Conservation (phyloP, 371 early-diverging fungal species). For the Apophysomyces variabilis region DNA sequence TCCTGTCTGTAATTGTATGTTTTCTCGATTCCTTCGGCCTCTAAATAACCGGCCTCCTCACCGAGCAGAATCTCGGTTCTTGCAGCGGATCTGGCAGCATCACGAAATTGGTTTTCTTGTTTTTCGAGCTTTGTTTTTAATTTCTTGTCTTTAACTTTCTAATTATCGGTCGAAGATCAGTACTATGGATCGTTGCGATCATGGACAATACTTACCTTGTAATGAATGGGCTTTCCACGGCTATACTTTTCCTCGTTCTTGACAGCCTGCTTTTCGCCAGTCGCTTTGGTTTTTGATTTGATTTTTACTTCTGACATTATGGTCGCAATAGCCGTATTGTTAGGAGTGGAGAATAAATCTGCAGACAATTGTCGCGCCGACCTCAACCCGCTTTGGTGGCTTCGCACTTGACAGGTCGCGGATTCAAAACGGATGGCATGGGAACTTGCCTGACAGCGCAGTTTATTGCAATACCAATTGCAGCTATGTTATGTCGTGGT, state of each 20-base stretch:
- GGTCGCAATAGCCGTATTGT: not conserved
- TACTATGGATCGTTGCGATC: no score
- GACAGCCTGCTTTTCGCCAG: slow-evolving; percentile 23
- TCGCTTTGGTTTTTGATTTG: slow-evolving; percentile 9
- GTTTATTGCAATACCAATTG: no score
- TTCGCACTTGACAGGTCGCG: no score
- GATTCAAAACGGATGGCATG: no score
- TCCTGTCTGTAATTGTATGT: slow-evolving; percentile 89
- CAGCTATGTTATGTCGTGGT: no score
- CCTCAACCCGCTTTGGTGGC: no score
- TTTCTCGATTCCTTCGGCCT: slow-evolving; percentile 89
- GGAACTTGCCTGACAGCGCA: no score
- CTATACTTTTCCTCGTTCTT: slow-evolving; percentile 41
- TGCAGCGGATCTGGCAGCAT: slow-evolving; percentile 78
- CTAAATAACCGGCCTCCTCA: slow-evolving; percentile 78
- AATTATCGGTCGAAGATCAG: not conserved
- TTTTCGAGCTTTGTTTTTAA: slow-evolving; percentile 63
- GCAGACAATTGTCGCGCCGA: no score
- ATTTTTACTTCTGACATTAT: not conserved
- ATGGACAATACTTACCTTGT: slow-evolving; percentile 22
- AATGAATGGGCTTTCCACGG: slow-evolving; percentile 25
- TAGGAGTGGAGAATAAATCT: not conserved
- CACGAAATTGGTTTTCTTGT: slow-evolving; percentile 64
- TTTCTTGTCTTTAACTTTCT: slow-evolving; percentile 66
- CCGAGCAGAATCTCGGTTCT: slow-evolving; percentile 78